These are phyloP conservation scores for Purpureocillium takamizusanense DNA, from an alignment of 2,329 filamentous ascomycete genomes.

Conservation along the genomic window DNA sequence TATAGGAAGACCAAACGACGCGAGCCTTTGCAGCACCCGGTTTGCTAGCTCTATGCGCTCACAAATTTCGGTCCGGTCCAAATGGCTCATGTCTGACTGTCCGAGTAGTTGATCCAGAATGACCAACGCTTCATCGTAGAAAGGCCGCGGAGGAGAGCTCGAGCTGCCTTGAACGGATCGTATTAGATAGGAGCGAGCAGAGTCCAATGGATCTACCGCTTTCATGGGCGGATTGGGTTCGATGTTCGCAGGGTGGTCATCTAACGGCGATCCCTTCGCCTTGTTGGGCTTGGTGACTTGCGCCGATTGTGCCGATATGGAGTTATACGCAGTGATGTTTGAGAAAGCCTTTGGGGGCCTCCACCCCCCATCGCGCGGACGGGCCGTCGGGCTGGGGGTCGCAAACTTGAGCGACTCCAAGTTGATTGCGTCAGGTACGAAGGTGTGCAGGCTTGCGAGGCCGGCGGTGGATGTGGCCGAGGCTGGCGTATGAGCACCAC, in stretches of 20 bases:
- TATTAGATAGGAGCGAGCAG: constrained; percentile 2
- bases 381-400: background rate
- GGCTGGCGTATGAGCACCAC: background rate
- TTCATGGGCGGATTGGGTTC: background rate
- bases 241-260: background rate
- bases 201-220: background rate
- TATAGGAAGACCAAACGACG: constrained; percentile 7
- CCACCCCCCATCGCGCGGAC: background rate
- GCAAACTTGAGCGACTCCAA: constrained; percentile 2
- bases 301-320: too few species aligned
- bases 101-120: constrained; percentile 5
- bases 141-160: background rate
- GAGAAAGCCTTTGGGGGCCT: background rate
- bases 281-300: too few species aligned
- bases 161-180: background rate
- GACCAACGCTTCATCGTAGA: constrained; percentile 5
- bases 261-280: background rate
- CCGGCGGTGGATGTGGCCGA: background rate
- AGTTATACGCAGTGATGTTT: background rate
- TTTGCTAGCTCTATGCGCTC: constrained; percentile 7
- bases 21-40: constrained; percentile 10
- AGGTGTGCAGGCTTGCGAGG: background rate
- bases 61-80: background rate
- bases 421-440: constrained; percentile 2
- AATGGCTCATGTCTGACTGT: constrained; percentile 2